Base-by-base conservation (phyloP, 306 rosid genomes). In the Quercus aquifolioides region DNA sequence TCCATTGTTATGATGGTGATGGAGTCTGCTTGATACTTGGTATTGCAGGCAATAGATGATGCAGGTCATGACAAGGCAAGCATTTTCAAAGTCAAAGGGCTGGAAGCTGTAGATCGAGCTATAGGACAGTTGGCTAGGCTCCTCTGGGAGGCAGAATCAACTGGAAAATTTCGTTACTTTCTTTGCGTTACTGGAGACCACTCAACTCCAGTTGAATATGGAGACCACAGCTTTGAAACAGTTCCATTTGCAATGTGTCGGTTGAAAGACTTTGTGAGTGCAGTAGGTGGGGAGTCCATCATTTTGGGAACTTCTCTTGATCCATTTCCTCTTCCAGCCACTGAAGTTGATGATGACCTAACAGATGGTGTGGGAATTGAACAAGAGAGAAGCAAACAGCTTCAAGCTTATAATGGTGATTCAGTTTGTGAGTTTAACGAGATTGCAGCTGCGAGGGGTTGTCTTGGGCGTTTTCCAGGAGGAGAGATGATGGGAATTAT, bases 191-290 rank as follows among this genome's bases (percentile, higher is more conserved):
- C 99, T 1, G 98, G 97, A 58, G 97, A 95, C 78, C 98, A 95
- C 83, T 95, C 97, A 18, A 95, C 98, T 31, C 99, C 99, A 35
- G 98, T 95, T 67, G 99, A 95, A 79, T 95, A 95, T 73, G 99
- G 99, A 70, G 99, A 95, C 85, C 99, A 95, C 79, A 95, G 99
- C 90, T 95, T 90, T 49, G 99, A 95, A 86, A 88, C 99, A 0
- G 97, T 95, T 63, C 98, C 99, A 19, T 93, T 95, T 49, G 55
- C 98, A 4, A 73, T 93, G 1, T 95, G 99, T 35, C 74, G 81
- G 70, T 84, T 95, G 87, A 91, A 88, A 81, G 92, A 95, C 86
- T 92, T 91, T 11, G 89, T 91, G 52, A 87, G 86, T 4, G 90
- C 83, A 5, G 60, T 90, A 59, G 94, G 99, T 1, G 78, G 64